Conservation (phyloP, 768 basidiomycete genomes). For the Lactarius evosmus region DNA sequence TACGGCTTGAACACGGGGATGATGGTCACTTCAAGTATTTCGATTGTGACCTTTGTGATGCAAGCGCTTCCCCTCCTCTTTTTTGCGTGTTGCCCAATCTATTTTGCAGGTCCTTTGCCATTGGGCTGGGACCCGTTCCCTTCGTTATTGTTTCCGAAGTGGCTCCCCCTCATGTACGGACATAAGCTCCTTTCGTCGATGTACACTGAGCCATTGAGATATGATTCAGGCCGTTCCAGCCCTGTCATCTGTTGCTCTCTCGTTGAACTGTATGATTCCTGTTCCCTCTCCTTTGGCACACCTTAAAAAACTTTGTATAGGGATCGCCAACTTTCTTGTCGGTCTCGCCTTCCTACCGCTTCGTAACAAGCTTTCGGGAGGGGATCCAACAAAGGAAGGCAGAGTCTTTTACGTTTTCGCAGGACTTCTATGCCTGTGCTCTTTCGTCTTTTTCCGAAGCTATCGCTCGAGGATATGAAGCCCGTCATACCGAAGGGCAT, state of each 20-base stretch:
- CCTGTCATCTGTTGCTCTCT: constrained; percentile 33
- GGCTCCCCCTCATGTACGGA: constrained; percentile 70
- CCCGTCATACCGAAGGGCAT: background rate
- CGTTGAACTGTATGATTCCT: constrained; percentile 27
- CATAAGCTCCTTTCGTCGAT: background rate
- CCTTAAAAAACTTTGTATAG: constrained; percentile 41
- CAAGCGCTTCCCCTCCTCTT: constrained; percentile 34
- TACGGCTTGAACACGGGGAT: constrained; percentile 62
- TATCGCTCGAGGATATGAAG: constrained; percentile 30
- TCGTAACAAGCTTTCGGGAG: constrained; percentile 66
- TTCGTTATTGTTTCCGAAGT: constrained; percentile 92
- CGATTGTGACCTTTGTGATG: constrained; percentile 81
- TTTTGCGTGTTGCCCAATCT: background rate
- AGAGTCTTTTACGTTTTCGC: constrained; percentile 88
- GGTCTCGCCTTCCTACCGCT: constrained; percentile 84
- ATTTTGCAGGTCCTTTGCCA: constrained; percentile 68
- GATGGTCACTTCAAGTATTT: constrained; percentile 61
- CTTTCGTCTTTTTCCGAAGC: constrained; percentile 32
- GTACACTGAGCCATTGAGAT: background rate
- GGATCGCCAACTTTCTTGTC: constrained; percentile 83
- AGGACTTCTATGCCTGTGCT: constrained; percentile 43
- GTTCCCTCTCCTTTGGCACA: background rate
- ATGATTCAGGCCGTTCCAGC: constrained; percentile 32
- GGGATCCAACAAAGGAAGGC: constrained; percentile 63
- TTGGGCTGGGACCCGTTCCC: constrained; percentile 88